phyloP scores from a whole-genome alignment of 352 stramenopile genomes.

The Phytophthora pluvialis region DNA sequence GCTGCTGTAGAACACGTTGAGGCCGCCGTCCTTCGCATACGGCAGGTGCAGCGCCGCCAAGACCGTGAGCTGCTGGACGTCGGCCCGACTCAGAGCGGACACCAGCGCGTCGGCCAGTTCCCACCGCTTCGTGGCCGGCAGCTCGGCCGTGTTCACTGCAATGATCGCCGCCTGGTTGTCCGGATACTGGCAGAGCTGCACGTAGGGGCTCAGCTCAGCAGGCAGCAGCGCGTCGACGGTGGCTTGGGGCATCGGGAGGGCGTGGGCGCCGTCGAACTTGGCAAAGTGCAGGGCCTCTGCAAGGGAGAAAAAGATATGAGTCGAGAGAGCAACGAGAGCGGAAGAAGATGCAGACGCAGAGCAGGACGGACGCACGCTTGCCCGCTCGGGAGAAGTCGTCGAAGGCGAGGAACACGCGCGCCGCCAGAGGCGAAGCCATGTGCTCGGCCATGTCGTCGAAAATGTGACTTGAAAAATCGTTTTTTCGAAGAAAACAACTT shows the following conservation, averaged over 20 bases:
- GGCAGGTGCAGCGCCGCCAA: slow-evolving; percentile 64
- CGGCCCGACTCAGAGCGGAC: slow-evolving; percentile 35
- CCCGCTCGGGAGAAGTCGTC: slow-evolving; percentile 73
- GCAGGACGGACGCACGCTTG: slow-evolving; percentile 43
- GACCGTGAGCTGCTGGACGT: slow-evolving; percentile 51
- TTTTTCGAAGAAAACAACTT: no score
- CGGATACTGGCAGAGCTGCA: slow-evolving; percentile 27
- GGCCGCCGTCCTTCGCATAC: slow-evolving; percentile 51
- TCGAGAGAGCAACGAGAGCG: neutral
- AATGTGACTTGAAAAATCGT: no score
- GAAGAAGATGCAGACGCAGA: neutral
- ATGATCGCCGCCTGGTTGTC: slow-evolving; percentile 39
- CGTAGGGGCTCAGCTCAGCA: slow-evolving; percentile 15
- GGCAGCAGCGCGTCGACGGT: slow-evolving; percentile 18
- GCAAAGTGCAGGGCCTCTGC: slow-evolving; percentile 50
- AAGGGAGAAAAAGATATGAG: neutral
- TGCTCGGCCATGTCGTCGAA: slow-evolving; percentile 3
- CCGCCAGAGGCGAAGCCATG: slow-evolving; percentile 13
- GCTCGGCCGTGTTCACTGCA: slow-evolving; percentile 37
- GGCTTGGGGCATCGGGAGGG: slow-evolving; percentile 9
- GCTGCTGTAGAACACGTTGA: slow-evolving; percentile 52
- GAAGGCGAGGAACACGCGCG: slow-evolving; percentile 64
- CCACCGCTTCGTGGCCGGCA: slow-evolving; percentile 43
- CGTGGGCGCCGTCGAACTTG: slow-evolving; percentile 18
- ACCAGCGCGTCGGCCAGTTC: slow-evolving; percentile 54